Base-by-base conservation (phyloP, 2,329 filamentous ascomycete species). In the Didymella pomorum region DNA sequence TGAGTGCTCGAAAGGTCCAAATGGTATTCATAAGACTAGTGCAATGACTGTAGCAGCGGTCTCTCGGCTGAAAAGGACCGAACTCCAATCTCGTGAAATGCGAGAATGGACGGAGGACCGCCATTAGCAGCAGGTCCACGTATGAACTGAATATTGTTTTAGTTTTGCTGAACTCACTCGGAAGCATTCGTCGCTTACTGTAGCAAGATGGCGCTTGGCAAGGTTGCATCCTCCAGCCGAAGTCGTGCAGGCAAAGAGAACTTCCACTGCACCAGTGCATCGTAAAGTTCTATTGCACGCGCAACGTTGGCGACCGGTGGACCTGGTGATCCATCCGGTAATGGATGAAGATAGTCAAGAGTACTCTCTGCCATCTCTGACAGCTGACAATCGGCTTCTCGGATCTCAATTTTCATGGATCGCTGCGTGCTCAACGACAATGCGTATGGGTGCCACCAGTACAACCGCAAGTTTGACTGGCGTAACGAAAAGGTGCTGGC, bases 351-450 rank as follows among this genome's bases (percentile, higher is more conserved):
- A 16, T 26, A 46, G 23, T 46, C 42, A 9, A 53, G 9, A 20
- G 29, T 25, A 10, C 46, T 18, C 23, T 53, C 51, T 33, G 43
- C 51, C 10, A 53, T 53, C n/a, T 23, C 33, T 3, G 42, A 21
- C 14, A 53, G 51, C 6, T 47, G 1, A n/a, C 1, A 29, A 9
- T 46, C n/a, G n/a, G 21, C 42, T 20, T 39, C 43, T 18, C 42
- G 43, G 4, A 46, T 37, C 33, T 53, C 42, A 3, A 47, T 42
- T 28, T 46, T 41, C 51, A 53, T 39, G 1, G 51, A 53, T 46
- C 25, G 16, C 18, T 53, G 51, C 2, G 35, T 21, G 1, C 31
- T 21, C 11, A 20, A 25, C 7, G 42, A 25, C 23, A 23, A 23
- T 8, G 39, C 28, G 10, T 46, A 41, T 4, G 50, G 21, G 18